These are phyloP conservation scores for Picochlorum sp. DNA, from an alignment of 139 green algal species.

Conservation along the genomic window DNA sequence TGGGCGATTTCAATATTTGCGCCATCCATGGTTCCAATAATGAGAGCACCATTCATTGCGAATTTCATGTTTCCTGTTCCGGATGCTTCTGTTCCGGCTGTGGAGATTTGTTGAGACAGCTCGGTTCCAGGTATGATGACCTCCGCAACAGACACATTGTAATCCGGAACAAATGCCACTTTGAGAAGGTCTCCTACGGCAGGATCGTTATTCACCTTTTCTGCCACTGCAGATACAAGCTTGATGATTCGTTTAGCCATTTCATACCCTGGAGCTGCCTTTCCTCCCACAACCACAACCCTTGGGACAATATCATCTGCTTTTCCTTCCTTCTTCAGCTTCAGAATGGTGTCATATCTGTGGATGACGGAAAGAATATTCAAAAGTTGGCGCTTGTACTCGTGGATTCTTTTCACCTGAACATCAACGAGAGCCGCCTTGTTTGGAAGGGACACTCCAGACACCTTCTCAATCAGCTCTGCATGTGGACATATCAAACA, in stretches of 20 bases:
- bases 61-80: slow-evolving; percentile 99
- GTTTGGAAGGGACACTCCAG: slow-evolving; percentile 60
- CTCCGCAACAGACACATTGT: slow-evolving; percentile 95
- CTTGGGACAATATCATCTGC: slow-evolving; percentile 74
- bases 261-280: slow-evolving; percentile 94
- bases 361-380: slow-evolving; percentile 83
- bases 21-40: slow-evolving; percentile 93
- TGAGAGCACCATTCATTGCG: slow-evolving; percentile 93
- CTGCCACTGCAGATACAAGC: slow-evolving; percentile 79
- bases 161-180: slow-evolving; percentile 92
- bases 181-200: slow-evolving; percentile 94
- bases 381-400: slow-evolving; percentile 98
- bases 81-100: slow-evolving; percentile 91
- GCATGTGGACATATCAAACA: slow-evolving; percentile 8
- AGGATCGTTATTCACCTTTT: slow-evolving; percentile 82
- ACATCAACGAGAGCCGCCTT: slow-evolving; percentile 87
- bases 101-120: slow-evolving; percentile 95
- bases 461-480: slow-evolving; percentile 58
- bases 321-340: slow-evolving; percentile 75
- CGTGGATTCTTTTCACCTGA: slow-evolving; percentile 96
- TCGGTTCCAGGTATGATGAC: slow-evolving; percentile 80
- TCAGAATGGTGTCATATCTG: slow-evolving; percentile 87
- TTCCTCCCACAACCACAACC: slow-evolving; percentile 91
- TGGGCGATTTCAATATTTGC: slow-evolving; percentile 97
- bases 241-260: slow-evolving; percentile 98